Conservation (phyloP, 2,329 filamentous ascomycete species). For the Aspergillus novoparasiticus region DNA sequence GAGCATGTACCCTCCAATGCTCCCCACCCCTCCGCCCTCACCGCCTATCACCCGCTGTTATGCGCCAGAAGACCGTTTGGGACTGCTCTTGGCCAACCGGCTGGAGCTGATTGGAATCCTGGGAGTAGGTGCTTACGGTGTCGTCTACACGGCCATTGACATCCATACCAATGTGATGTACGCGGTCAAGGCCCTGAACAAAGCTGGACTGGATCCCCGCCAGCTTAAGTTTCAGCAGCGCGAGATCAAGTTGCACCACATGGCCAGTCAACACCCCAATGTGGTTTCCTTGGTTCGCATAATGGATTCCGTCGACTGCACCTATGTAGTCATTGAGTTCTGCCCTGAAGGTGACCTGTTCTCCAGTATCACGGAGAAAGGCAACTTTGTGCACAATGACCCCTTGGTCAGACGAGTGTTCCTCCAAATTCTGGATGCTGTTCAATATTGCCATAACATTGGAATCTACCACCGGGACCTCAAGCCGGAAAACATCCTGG, state of each 20-base stretch:
- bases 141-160: slow-evolving; percentile 89
- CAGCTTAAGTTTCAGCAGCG: slow-evolving; percentile 89
- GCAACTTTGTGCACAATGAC: slow-evolving; percentile 92
- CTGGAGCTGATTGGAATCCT: slow-evolving; percentile 83
- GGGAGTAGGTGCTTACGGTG: slow-evolving; percentile 92
- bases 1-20: slow-evolving; percentile 48
- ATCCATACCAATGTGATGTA: slow-evolving; percentile 79
- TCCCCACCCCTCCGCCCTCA: slow-evolving; percentile 50
- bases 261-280: slow-evolving; percentile 85
- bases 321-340: slow-evolving; percentile 94
- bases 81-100: slow-evolving; percentile 77
- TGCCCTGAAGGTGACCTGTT: slow-evolving; percentile 97
- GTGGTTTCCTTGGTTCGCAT: slow-evolving; percentile 94
- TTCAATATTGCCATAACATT: slow-evolving; percentile 88
- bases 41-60: slow-evolving; percentile 54
- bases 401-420: slow-evolving; percentile 83
- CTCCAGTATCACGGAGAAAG: slow-evolving; percentile 93
- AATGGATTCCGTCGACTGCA: slow-evolving; percentile 87
- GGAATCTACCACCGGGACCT: slow-evolving; percentile 97
- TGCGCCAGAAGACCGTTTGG: slow-evolving; percentile 81
- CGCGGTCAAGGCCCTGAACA: slow-evolving; percentile 96
- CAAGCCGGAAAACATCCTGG: slow-evolving; percentile 97
- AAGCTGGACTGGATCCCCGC: slow-evolving; percentile 83
- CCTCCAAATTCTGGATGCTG: slow-evolving; percentile 93
- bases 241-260: slow-evolving; percentile 89